These are phyloP conservation scores for Fusarium goolgardi DNA, from an alignment of 2,329 filamentous ascomycete genomes.

Conservation along the genomic window DNA sequence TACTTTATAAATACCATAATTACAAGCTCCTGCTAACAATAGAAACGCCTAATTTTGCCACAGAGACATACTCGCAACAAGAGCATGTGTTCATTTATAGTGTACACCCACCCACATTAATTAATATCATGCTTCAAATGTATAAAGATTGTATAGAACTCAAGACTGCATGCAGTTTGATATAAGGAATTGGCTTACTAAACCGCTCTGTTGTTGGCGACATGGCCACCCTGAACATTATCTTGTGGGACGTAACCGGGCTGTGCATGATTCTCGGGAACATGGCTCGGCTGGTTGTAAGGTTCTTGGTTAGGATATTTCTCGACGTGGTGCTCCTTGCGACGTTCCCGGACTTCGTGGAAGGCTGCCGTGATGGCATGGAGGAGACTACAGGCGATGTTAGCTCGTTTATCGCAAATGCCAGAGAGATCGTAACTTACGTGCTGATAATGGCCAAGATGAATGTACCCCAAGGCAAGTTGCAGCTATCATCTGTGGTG, in stretches of 20 bases:
- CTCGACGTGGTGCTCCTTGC: slow-evolving; percentile 1
- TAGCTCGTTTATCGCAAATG: neutral
- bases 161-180: too few species aligned
- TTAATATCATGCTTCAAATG: neutral
- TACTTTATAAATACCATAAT: too few species aligned
- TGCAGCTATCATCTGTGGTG: slow-evolving; percentile 2
- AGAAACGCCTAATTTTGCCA: too few species aligned
- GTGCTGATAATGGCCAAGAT: slow-evolving; percentile 31
- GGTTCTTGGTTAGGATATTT: neutral
- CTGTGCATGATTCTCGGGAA: neutral
- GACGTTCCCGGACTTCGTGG: slow-evolving; percentile 14
- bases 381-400: neutral
- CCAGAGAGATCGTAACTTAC: neutral
- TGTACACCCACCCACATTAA: neutral
- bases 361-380: slow-evolving; percentile 24
- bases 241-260: neutral
- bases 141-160: neutral
- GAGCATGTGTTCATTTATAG: too few species aligned
- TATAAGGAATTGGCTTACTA: neutral
- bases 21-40: too few species aligned
- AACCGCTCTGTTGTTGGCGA: neutral
- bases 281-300: neutral
- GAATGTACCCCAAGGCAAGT: slow-evolving; percentile 30
- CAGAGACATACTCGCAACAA: too few species aligned
- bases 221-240: neutral